phyloP scores from a whole-genome alignment of 306 rosid genomes.

The Lathyrus sativus region DNA sequence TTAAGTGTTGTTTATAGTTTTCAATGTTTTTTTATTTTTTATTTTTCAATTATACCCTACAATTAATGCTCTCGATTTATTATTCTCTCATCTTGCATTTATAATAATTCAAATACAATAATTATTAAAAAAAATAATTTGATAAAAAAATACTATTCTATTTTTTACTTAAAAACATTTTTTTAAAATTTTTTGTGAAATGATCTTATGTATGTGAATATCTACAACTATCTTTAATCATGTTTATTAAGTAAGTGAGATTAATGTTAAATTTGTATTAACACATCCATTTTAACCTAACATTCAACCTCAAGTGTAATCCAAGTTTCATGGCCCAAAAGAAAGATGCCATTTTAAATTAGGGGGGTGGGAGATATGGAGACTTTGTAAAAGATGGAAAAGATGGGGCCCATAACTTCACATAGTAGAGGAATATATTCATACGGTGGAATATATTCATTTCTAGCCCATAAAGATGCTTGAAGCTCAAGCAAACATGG shows the following conservation, averaged over 20 bases:
- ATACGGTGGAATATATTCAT: constrained; percentile 73
- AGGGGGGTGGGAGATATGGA: background rate
- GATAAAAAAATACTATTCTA: too few relatives aligned
- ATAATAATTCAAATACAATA: too few relatives aligned
- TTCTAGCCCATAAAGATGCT: constrained; percentile 79
- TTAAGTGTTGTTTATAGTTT: too few relatives aligned
- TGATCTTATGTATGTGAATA: too few relatives aligned
- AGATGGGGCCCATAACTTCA: constrained; percentile 71
- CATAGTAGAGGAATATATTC: constrained; percentile 80
- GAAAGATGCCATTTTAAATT: constrained; percentile 4
- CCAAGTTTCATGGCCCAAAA: constrained; percentile 6
- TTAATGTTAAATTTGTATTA: background rate
- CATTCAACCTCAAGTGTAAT: constrained; percentile 4
- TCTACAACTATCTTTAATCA: background rate
- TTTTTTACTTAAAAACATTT: too few relatives aligned
- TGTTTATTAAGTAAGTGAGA: background rate
- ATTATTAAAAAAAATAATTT: too few relatives aligned
- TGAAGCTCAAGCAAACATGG: constrained; percentile 89
- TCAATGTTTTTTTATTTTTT: too few relatives aligned
- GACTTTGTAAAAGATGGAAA: constrained; percentile 43
- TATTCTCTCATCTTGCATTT: too few relatives aligned
- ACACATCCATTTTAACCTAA: background rate
- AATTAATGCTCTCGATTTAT: too few relatives aligned
- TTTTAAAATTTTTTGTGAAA: too few relatives aligned
- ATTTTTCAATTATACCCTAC: too few relatives aligned